Conservation (phyloP, 225 moss, liverwort and hornwort species). For the Asterella californica region DNA sequence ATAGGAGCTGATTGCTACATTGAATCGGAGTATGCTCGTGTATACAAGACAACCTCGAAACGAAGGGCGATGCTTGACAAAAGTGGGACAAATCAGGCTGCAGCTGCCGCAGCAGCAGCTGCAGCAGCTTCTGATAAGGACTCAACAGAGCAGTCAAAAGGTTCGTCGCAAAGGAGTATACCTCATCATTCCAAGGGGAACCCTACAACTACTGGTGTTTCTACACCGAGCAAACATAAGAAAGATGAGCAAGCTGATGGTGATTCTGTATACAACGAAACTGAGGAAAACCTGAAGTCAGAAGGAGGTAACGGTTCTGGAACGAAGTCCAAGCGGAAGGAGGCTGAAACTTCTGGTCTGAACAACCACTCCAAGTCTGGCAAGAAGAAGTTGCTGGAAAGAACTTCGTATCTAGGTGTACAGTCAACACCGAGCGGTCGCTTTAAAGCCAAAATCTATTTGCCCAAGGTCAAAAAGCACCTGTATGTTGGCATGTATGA, state of each 20-base stretch:
- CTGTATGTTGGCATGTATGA: conserved; percentile 94
- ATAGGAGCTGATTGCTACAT: conserved; percentile 80
- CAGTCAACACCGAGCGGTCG: conserved; percentile 94
- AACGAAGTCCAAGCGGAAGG: conserved; percentile 24
- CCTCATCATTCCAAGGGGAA: conserved; percentile 14
- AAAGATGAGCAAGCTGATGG: conserved; percentile 23
- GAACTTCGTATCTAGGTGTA: conserved; percentile 73
- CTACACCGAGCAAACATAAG: conserved; percentile 4
- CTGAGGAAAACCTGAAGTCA: conserved; percentile 15
- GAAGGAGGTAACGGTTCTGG: conserved; percentile 13
- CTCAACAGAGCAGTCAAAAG: conserved; percentile 22
- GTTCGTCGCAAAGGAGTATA: conserved; percentile 12
- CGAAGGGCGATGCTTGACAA: conserved; percentile 93
- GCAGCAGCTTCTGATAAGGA: conserved; percentile 22
- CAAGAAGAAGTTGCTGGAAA: conserved; percentile 58
- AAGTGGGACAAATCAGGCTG: conserved; percentile 54
- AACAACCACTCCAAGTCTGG: conserved; percentile 30
- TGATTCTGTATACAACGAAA: conserved; percentile 27
- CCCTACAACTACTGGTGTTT: conserved; percentile 11
- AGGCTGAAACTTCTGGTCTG: conserved; percentile 11
- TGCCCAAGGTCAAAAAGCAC: conserved; percentile 92
- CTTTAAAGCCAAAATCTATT: conserved; percentile 90
- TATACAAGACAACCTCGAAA: conserved; percentile 96
- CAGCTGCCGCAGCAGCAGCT: conserved; percentile 21
- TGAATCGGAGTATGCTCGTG: conserved; percentile 92